A percentile compares a stretch with the other conserved stretches of the same genome.
phyloP scores from a whole-genome alignment of 2,329 filamentous ascomycete genomes.

The Geosmithia putterillii region DNA sequence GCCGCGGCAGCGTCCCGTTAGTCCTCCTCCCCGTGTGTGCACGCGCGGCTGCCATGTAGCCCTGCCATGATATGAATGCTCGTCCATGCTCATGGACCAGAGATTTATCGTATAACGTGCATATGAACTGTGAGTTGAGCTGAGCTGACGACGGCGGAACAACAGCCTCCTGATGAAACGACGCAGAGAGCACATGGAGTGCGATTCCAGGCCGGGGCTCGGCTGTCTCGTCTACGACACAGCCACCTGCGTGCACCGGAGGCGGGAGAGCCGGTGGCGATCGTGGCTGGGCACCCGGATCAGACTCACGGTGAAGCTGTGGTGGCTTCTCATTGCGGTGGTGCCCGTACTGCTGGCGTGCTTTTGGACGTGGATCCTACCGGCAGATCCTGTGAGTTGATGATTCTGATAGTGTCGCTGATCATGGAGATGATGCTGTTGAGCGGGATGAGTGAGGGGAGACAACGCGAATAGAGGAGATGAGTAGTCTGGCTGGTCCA shows the following conservation, averaged over 20 bases:
- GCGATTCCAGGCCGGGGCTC: conserved; percentile 42
- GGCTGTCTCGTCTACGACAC: conserved; percentile 45
- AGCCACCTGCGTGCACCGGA: conserved; percentile 27
- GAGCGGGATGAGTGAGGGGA: too few relatives aligned
- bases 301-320: conserved; percentile 31
- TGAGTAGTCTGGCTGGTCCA: too few relatives aligned
- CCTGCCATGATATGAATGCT: not conserved
- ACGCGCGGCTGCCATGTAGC: not conserved
- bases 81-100: too few relatives aligned
- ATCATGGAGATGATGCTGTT: too few relatives aligned
- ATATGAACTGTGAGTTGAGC: not conserved
- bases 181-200: conserved; percentile 47
- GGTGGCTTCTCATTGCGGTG: conserved; percentile 33
- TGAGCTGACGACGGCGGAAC: not conserved
- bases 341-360: conserved; percentile 20
- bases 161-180: conserved; percentile 43
- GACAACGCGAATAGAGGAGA: too few relatives aligned
- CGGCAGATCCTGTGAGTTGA: conserved; percentile 5
- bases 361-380: conserved; percentile 25
- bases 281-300: conserved; percentile 31
- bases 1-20: conserved; percentile 45
- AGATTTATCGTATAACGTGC: not conserved
- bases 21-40: conserved; percentile 8
- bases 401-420: too few relatives aligned
- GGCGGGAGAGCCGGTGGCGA: conserved; percentile 30